Base-by-base conservation (phyloP, 495 filamentous ascomycete species). In the Daldinia loculata region DNA sequence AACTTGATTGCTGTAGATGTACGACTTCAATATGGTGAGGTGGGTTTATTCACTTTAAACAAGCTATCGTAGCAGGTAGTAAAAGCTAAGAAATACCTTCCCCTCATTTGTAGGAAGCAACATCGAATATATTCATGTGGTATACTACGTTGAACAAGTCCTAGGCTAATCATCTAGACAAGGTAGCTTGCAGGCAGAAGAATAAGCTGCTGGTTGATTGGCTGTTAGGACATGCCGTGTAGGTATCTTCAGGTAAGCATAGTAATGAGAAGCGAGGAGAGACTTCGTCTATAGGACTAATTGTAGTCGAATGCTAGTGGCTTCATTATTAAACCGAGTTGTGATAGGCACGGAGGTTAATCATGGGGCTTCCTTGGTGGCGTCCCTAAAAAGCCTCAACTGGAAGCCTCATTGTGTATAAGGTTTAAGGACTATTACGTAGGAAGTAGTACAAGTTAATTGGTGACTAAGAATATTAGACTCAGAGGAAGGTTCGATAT, bases 111-210 rank as follows among this genome's bases (percentile, higher is more conserved):
- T 45, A 45, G 6, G 41, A 45, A 19, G 4, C 17, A 45, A 0
- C 17, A 22, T 45, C 7, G 41, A 22, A 45, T 45, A 17, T 7
- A 5, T n/a, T 7, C n/a, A 19, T 43, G 6, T n/a, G 0, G 15
- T 43, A 4, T 17, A n/a, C 39, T n/a, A 43, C 39, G 6, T 43
- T 43, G n/a, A 43, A 43, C 9, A 43, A 2, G 3, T 45, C 17
- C 51, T 45, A 9, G 2, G 7, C 12, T 11, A 26, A 26, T 55
- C 29, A 39, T 39, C 57, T 12, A 22, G 27, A 41, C 48, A 34
- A 57, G 39, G 59, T 61, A 63, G 63, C 55, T 63, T 71, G 41
- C 36, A 71, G 69, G 69, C 69, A 67, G 69, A 71, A 67, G 63
- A 36, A 71, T 67, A 70, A 6, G 2, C 56, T 14, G 32, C 43